Evolutionary conservation across 257 asterid genomes (phyloP).

Genomic region (Verbascum thapsus): DNA sequence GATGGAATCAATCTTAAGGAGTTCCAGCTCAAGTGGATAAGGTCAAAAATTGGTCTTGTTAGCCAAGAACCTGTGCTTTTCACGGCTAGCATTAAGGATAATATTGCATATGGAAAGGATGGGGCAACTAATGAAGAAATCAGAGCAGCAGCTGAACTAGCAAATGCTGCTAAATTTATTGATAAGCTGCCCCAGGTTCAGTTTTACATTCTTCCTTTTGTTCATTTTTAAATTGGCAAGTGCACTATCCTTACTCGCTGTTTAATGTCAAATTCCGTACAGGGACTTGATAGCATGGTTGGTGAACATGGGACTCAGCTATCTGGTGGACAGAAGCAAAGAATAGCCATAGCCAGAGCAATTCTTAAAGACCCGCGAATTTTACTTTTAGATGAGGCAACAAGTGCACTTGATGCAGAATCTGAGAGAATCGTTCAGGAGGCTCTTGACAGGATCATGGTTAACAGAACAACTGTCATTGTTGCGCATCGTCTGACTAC

Average conservation of each 20-base stretch:
- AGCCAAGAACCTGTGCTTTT: constrained; percentile 87
- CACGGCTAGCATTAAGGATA: constrained; percentile 67
- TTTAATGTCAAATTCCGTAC: constrained; percentile 13
- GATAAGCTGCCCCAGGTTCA: constrained; percentile 62
- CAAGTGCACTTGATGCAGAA: constrained; percentile 77
- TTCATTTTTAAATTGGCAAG: not conserved
- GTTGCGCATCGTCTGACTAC: constrained; percentile 79
- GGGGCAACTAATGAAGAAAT: constrained; percentile 66
- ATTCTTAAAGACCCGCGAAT: constrained; percentile 69
- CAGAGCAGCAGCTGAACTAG: constrained; percentile 60
- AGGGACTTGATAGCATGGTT: constrained; percentile 74
- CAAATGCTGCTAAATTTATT: constrained; percentile 74
- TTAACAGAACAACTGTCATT: constrained; percentile 58
- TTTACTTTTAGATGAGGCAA: constrained; percentile 74
- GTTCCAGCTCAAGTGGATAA: constrained; percentile 69
- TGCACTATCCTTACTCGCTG: not conserved
- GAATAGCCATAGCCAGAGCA: constrained; percentile 79
- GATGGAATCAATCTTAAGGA: constrained; percentile 64
- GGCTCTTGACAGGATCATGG: constrained; percentile 70
- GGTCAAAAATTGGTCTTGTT: constrained; percentile 72
- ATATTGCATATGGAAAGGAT: constrained; percentile 68
- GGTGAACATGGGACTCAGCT: constrained; percentile 83
- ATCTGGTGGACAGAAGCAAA: constrained; percentile 82
- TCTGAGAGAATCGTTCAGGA: constrained; percentile 73
- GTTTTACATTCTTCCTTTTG: constrained; percentile 2